phyloP scores from a whole-genome alignment of 495 filamentous ascomycete species.

The Podospora conica region DNA sequence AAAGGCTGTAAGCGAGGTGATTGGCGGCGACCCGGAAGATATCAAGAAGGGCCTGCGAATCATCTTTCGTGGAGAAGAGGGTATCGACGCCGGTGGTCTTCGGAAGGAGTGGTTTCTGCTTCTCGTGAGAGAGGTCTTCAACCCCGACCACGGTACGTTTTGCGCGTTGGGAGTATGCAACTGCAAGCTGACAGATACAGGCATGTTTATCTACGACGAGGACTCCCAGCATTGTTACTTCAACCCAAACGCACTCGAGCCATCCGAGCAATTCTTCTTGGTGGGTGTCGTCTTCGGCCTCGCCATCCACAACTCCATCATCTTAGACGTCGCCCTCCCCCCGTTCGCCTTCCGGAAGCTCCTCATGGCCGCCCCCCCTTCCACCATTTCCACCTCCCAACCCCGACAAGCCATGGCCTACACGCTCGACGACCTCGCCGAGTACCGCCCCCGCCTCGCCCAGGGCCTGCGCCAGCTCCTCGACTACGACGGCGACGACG shows the following conservation, averaged over 20 bases:
- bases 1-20: conserved; percentile 77
- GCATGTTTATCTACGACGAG: conserved; percentile 90
- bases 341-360: conserved; percentile 93
- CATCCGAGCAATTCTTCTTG: conserved; percentile 88
- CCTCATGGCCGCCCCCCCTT: conserved; percentile 60
- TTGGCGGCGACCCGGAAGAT: conserved; percentile 76
- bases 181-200: conserved; percentile 35
- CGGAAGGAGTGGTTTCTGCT: conserved; percentile 96
- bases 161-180: neutral
- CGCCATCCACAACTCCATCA: conserved; percentile 95
- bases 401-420: conserved; percentile 60
- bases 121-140: conserved; percentile 86
- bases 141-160: conserved; percentile 76
- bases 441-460: conserved; percentile 74
- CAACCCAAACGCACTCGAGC: conserved; percentile 86
- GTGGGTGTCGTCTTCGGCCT: conserved; percentile 85
- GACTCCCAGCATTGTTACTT: conserved; percentile 94
- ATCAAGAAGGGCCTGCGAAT: conserved; percentile 91
- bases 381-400: conserved; percentile 46
- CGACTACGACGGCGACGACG: conserved; percentile 82
- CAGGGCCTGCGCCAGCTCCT: conserved; percentile 69
- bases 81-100: conserved; percentile 84
- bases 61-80: conserved; percentile 83
- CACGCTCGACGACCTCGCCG: conserved; percentile 77
- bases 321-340: conserved; percentile 83